Evolutionary conservation across 2,329 filamentous ascomycete species (phyloP), one percentile per base, ranked within the genome.

Genomic region (Colletotrichum abscissum): DNA sequence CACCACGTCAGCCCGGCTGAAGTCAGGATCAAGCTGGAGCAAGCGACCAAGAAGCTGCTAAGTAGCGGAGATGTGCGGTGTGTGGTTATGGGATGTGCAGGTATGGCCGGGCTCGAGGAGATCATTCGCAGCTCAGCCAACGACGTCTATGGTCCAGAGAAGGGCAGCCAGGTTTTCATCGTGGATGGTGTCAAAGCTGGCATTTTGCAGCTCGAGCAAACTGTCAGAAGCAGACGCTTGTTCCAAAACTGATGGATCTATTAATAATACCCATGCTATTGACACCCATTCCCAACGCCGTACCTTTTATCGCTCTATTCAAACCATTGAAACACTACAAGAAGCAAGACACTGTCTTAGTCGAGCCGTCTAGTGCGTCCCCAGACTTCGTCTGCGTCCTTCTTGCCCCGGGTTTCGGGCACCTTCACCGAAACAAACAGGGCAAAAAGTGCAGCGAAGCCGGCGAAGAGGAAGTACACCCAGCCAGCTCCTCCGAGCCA

Each of bases 381-480:
- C 95, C 95, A 98, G n/a, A 98, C 95, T 80, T 98, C 95, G 78
- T 97, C 94, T 0, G 90, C 91, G 78, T 93, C 92, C 79, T 90
- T 91, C 87, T 94, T 97, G 2, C 94, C 95, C 78, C 92, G 94
- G 0, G 95, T 98, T 85, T 98, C 96, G 0, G 96, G 96, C 22
- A 98, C 94, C 59, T 86, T 90, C 84, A 87, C 89, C 9, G 86
- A 86, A 28, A 98, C 92, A 80, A 98, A 98, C 0, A 88, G 73
- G 1, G 90, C 92, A 68, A 93, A 93, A 1, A 93, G 77, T 0
- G 87, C 86, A 0, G 95, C 95, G 73, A 97, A 84, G 0, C 81
- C 92, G 0, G 95, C 92, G 82, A 99, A 99, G n/a, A 98, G 87
- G 80, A 97, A 97, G 80, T 97, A 99, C 0, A 97, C 93, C 85